These are phyloP conservation scores for Alternaria metachromatica DNA, from an alignment of 2,329 filamentous ascomycete genomes.

Conservation along the genomic window DNA sequence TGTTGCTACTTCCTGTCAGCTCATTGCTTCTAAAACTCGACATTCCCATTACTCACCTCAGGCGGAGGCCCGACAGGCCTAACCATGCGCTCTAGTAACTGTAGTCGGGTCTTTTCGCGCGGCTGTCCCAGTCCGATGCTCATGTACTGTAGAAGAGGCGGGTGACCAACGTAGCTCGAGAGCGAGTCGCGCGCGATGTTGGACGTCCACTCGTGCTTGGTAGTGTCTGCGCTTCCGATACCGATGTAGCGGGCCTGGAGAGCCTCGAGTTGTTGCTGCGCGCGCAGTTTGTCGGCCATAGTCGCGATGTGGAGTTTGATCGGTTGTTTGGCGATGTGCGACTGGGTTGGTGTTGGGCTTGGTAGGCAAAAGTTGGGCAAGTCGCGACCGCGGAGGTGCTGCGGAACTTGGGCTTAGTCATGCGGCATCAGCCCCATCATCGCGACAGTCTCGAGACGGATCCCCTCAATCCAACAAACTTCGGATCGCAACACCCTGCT, in stretches of 20 bases:
- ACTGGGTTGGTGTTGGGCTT: not conserved
- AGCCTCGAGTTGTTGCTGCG: constrained; percentile 95
- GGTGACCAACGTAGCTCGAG: constrained; percentile 86
- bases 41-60: constrained; percentile 54
- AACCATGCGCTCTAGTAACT: constrained; percentile 78
- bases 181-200: constrained; percentile 96
- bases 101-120: constrained; percentile 77
- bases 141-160: constrained; percentile 86
- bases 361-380: constrained; percentile 2
- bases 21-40: not conserved
- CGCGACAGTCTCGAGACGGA: not conserved
- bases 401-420: constrained; percentile 11
- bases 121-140: constrained; percentile 87
- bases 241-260: constrained; percentile 96
- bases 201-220: constrained; percentile 95
- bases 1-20: constrained; percentile 25
- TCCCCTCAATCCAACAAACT: not conserved
- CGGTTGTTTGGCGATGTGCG: not conserved
- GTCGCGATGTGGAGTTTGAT: not conserved
- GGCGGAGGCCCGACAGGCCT: constrained; percentile 71
- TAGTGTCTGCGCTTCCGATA: constrained; percentile 95
- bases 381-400: constrained; percentile 15
- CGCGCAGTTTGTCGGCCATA: constrained; percentile 96
- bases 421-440: constrained; percentile 3
- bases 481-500: not conserved